Base-by-base conservation (phyloP, 2,329 filamentous ascomycete species). In the Zarea fungicola region DNA sequence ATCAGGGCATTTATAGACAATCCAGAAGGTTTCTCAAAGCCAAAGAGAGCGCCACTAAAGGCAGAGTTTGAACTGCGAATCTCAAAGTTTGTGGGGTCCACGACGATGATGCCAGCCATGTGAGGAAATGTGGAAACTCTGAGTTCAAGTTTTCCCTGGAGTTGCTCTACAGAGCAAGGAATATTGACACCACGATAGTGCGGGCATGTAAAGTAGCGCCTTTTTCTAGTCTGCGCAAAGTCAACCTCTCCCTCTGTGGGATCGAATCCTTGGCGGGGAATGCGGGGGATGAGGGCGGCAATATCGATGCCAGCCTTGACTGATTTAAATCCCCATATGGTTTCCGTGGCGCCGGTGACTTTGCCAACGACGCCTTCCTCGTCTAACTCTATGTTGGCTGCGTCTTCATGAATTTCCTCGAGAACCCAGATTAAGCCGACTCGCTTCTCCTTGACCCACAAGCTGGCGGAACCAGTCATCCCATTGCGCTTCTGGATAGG, bases 391-490 rank as follows among this genome's bases (percentile, higher is more conserved):
- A 99, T 69, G 52, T 82, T 80, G 4, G 88, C 90, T 32, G 93
- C 84, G 63, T 99, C 91, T 67, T 99, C 93, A 48, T 92, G 89
- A 52, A 99, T 97, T 68, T 99, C 93, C 65, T 99, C 93, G 2
- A 99, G 71, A 8, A 99, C 93, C 93, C 93, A 99, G 52, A 99
- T 97, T 52, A 99, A 70, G 9, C 92, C 91, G 45, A 89, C 84
- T 42, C 85, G 81, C 68, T 99, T 99, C 67, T 99, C 93, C 71
- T 99, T 99, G 4, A 99, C 93, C 93, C 93, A 99, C 32, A 99
- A 72, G 67, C 91, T 97, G 31, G 93, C 93, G 50, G 93, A 91
- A 2, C 93, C 93, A 5, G 85, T 92, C 10, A 85, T 81, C 4
- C 93, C 93, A 60, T 99, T 96, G 52, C 93, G 83, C 68, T 97